These are phyloP conservation scores for Pugionium cornutum DNA, from an alignment of 345 rosid genomes.

Conservation along the genomic window DNA sequence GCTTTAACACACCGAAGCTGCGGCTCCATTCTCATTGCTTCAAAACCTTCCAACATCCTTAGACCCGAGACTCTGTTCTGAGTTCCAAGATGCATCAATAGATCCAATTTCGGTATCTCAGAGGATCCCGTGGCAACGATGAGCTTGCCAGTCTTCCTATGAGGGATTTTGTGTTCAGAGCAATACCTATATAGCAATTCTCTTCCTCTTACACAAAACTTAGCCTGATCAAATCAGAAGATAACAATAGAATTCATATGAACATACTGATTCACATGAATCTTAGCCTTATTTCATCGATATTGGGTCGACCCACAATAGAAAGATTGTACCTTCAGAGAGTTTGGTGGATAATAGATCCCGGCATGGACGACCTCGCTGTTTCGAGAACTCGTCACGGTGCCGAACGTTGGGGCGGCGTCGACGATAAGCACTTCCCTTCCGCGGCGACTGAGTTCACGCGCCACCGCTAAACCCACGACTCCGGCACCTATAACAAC, in stretches of 20 bases:
- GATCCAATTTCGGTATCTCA: slow-evolving; percentile 61
- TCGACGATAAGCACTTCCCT: slow-evolving; percentile 78
- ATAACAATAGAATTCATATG: neutral
- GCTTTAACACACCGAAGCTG: slow-evolving; percentile 77
- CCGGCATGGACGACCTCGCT: slow-evolving; percentile 96
- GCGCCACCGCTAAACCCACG: slow-evolving; percentile 78
- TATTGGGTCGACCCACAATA: neutral
- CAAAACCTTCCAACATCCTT: slow-evolving; percentile 70
- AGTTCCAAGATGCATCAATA: slow-evolving; percentile 57
- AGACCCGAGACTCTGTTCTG: slow-evolving; percentile 65
- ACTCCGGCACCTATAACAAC: slow-evolving; percentile 94
- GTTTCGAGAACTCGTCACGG: slow-evolving; percentile 78
- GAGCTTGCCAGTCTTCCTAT: slow-evolving; percentile 73
- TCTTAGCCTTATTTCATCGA: neutral
- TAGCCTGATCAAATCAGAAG: slow-evolving; percentile 47
- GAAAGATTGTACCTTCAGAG: slow-evolving; percentile 57
- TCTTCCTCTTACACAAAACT: slow-evolving; percentile 74
- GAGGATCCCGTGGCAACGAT: slow-evolving; percentile 67
- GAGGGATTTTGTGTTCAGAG: slow-evolving; percentile 54
- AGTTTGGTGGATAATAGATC: slow-evolving; percentile 75
- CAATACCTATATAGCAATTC: slow-evolving; percentile 70
- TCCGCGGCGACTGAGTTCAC: slow-evolving; percentile 62
- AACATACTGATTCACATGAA: neutral
- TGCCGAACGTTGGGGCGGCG: slow-evolving; percentile 79
- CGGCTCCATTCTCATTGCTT: slow-evolving; percentile 82